phyloP scores from a whole-genome alignment of 306 rosid species.

The barrel medic (Medicago truncatula) region MtrunA17r5.0-ANR NC_053049.1:13576001-13576500 shows the following conservation, averaged over 20 bases:
- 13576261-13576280: no score
- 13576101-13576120: not conserved
- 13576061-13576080: constrained; percentile 20
- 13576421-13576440: not conserved
- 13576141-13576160: no score
- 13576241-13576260: no score
- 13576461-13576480: not conserved
- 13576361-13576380: not conserved
- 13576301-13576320: not conserved
- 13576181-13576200: no score
- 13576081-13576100: constrained; percentile 20
- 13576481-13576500: constrained; percentile 11
- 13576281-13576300: no score
- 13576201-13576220: no score
- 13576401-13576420: not conserved
- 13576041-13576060: constrained; percentile 33
- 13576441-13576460: not conserved
- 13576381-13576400: not conserved
- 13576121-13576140: not conserved
- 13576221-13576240: no score
- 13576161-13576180: no score
- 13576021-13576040: constrained; percentile 55
- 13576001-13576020: constrained; percentile 42
- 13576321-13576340: not conserved
- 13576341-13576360: not conserved